Evolutionary conservation across 2,329 filamentous ascomycete genomes (phyloP).

Genomic region (Pseudogymnoascus sp.): DNA sequence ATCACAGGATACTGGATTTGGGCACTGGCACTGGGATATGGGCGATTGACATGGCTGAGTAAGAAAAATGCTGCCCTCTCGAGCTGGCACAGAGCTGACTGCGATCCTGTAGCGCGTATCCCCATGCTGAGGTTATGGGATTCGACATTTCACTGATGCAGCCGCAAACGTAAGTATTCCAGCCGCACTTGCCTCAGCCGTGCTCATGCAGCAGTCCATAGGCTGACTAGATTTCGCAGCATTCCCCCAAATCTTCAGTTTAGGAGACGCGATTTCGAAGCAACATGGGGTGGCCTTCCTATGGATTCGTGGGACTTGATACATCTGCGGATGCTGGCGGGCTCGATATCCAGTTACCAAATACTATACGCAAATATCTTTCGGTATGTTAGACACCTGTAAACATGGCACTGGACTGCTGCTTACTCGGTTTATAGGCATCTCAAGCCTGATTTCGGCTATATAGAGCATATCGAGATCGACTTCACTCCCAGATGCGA

Average conservation of each 20-base stretch:
- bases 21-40: slow-evolving; percentile 89
- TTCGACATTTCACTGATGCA: slow-evolving; percentile 58
- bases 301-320: slow-evolving; percentile 57
- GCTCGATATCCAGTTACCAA: slow-evolving; percentile 71
- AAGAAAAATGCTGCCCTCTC: slow-evolving; percentile 33
- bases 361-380: slow-evolving; percentile 66
- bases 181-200: slow-evolving; percentile 33
- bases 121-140: slow-evolving; percentile 52
- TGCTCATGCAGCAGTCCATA: slow-evolving; percentile 25
- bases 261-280: slow-evolving; percentile 69
- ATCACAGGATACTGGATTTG: slow-evolving; percentile 52
- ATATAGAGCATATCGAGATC: slow-evolving; percentile 83
- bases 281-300: slow-evolving; percentile 54
- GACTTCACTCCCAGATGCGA: slow-evolving; percentile 73
- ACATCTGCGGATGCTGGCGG: slow-evolving; percentile 72
- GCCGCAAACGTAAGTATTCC: slow-evolving; percentile 42
- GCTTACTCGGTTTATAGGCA: slow-evolving; percentile 46
- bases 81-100: slow-evolving; percentile 4
- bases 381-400: slow-evolving; percentile 41
- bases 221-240: slow-evolving; percentile 38
- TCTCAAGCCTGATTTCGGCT: slow-evolving; percentile 67
- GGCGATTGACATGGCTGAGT: slow-evolving; percentile 81
- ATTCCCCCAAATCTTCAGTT: slow-evolving; percentile 66
- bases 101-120: slow-evolving; percentile 40
- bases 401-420: not conserved